A percentile compares a stretch with the other conserved stretches of the same genome.
Evolutionary conservation across 1,284 basidiomycete species (phyloP).

Genomic region (Austroboletus niveus): DNA sequence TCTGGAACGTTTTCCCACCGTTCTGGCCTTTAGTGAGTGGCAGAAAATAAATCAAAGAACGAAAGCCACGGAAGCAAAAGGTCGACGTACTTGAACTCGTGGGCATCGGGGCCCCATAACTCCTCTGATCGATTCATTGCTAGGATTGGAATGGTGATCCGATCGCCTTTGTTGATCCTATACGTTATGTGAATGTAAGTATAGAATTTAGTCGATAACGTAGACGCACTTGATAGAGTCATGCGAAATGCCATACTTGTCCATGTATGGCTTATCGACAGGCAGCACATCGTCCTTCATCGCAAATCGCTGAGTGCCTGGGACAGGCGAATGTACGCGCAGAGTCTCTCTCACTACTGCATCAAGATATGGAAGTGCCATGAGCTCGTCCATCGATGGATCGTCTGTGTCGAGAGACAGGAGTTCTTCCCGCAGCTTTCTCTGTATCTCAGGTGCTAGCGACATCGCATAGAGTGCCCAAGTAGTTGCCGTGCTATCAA

Average conservation of each 20-base stretch:
- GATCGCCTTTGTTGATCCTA: slow-evolving; percentile 41
- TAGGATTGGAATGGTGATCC: slow-evolving; percentile 39
- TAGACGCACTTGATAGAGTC: slow-evolving; percentile 25
- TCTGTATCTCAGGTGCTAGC: slow-evolving; percentile 54
- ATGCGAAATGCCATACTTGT: slow-evolving; percentile 40
- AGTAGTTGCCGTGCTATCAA: slow-evolving; percentile 44
- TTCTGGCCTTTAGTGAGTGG: slow-evolving; percentile 41
- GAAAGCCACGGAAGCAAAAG: too few relatives aligned
- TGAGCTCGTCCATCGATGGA: slow-evolving; percentile 61
- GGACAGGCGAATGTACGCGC: slow-evolving; percentile 63
- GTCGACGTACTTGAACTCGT: slow-evolving; percentile 26
- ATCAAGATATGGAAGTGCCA: slow-evolving; percentile 59
- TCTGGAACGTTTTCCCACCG: slow-evolving; percentile 55
- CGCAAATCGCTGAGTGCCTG: slow-evolving; percentile 49
- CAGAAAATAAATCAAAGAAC: neutral
- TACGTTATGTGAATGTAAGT: neutral
- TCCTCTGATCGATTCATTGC: slow-evolving; percentile 38
- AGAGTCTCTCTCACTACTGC: slow-evolving; percentile 68
- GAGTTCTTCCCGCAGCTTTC: slow-evolving; percentile 69
- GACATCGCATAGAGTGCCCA: slow-evolving; percentile 70
- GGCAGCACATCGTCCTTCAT: slow-evolving; percentile 61
- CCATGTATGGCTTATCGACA: slow-evolving; percentile 42
- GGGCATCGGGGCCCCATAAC: slow-evolving; percentile 48
- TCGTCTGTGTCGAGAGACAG: slow-evolving; percentile 45
- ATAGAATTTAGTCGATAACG: neutral